Conservation (phyloP, 2,329 filamentous ascomycete species). For the Curvularia lunata region DNA sequence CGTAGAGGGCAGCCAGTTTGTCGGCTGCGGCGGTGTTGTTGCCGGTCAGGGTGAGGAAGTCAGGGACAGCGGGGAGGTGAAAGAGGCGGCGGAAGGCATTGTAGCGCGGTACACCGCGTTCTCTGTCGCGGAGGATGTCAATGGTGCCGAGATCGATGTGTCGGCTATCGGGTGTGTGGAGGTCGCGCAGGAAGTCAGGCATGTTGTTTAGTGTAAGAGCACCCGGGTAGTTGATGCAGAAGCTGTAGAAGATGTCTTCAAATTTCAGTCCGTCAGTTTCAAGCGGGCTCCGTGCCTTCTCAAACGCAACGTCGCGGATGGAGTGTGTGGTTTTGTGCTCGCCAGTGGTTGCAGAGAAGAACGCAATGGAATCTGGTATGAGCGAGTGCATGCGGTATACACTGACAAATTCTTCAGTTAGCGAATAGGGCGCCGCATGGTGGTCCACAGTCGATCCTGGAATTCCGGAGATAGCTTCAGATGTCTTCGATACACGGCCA, state of each 20-base stretch:
- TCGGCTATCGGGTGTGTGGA: slow-evolving; percentile 52
- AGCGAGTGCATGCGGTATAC: slow-evolving; percentile 55
- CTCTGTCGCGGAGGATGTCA: slow-evolving; percentile 57
- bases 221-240: slow-evolving; percentile 57
- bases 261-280: slow-evolving; percentile 21
- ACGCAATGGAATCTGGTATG: slow-evolving; percentile 50
- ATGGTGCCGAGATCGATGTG: slow-evolving; percentile 55
- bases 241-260: slow-evolving; percentile 50
- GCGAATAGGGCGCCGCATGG: slow-evolving; percentile 49
- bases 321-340: slow-evolving; percentile 36
- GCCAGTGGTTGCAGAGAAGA: slow-evolving; percentile 42
- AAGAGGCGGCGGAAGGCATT: slow-evolving; percentile 55
- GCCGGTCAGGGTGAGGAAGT: slow-evolving; percentile 38
- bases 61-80: slow-evolving; percentile 45
- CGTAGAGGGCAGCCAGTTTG: slow-evolving; percentile 39
- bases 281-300: slow-evolving; percentile 44
- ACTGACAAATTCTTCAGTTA: slow-evolving; percentile 56
- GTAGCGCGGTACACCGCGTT: slow-evolving; percentile 57
- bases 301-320: slow-evolving; percentile 35
- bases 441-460: slow-evolving; percentile 50
- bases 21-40: neutral
- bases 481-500: slow-evolving; percentile 49
- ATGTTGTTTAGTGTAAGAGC: slow-evolving; percentile 54
- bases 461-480: slow-evolving; percentile 52
- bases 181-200: slow-evolving; percentile 51